Evolutionary conservation across 441 rosid genomes (phyloP).

Genomic region (Bruguiera hainesii): DNA sequence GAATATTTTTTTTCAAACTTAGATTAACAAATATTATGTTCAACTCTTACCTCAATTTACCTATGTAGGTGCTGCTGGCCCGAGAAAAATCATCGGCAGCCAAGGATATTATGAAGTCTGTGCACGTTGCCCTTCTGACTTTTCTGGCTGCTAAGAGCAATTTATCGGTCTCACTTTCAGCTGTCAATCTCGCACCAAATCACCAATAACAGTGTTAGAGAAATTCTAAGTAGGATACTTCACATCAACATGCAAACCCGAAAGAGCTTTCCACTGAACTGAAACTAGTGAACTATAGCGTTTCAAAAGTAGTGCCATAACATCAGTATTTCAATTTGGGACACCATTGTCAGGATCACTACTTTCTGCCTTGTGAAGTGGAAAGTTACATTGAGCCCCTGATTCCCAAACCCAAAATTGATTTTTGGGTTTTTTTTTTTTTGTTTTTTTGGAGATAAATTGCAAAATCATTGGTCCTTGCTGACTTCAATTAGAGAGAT

Average conservation of each 20-base stretch:
- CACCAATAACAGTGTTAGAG: slow-evolving; percentile 2
- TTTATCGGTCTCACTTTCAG: slow-evolving; percentile 62
- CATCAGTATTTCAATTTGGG: background rate
- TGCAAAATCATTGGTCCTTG: background rate
- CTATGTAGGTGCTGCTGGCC: slow-evolving; percentile 65
- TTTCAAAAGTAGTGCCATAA: slow-evolving; percentile 1
- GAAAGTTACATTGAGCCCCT: slow-evolving; percentile 4
- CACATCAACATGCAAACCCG: slow-evolving; percentile 4
- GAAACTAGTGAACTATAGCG: slow-evolving; percentile 1
- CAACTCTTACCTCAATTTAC: slow-evolving; percentile 68
- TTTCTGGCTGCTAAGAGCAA: slow-evolving; percentile 83
- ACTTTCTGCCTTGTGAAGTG: background rate
- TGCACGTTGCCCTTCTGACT: slow-evolving; percentile 70
- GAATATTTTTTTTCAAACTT: slow-evolving; percentile 3
- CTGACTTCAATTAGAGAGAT: background rate
- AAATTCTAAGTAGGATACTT: background rate
- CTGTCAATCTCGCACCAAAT: slow-evolving; percentile 34
- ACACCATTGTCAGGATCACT: background rate
- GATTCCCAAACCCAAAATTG: background rate
- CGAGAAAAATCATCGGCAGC: slow-evolving; percentile 70
- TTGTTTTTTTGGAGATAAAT: background rate
- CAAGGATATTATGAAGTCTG: slow-evolving; percentile 72
- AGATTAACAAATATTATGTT: background rate
- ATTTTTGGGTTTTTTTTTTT: background rate
- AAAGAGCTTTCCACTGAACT: slow-evolving; percentile 5